Conservation (phyloP, 2,329 filamentous ascomycete genomes). For the Neonectria coccinea region DNA sequence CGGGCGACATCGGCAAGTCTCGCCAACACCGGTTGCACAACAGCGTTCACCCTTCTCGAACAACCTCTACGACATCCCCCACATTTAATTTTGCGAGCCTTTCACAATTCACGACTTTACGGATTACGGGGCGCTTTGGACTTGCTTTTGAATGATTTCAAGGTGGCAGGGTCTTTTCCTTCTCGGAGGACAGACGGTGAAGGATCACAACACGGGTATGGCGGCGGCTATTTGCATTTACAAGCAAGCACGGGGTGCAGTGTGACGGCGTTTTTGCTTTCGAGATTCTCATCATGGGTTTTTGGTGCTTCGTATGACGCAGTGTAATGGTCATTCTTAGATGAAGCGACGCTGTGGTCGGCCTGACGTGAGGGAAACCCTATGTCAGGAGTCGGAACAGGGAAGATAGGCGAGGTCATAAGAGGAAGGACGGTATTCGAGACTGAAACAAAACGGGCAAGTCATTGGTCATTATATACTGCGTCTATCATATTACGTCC, state of each 20-base stretch:
- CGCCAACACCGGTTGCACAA: background rate
- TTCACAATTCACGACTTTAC: slow-evolving; percentile 15
- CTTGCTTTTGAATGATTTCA: background rate
- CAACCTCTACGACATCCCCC: background rate
- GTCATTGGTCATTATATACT: slow-evolving; percentile 12
- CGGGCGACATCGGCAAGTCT: background rate
- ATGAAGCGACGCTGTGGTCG: slow-evolving; percentile 10
- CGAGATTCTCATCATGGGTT: background rate
- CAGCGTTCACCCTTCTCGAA: background rate
- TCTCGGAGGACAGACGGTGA: background rate
- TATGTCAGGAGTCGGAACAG: slow-evolving; percentile 11
- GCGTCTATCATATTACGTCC: slow-evolving; percentile 13
- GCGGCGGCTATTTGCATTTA: slow-evolving; percentile 8
- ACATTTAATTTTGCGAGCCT: slow-evolving; percentile 1
- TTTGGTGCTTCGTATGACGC: background rate
- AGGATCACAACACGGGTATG: background rate
- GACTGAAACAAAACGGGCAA: slow-evolving; percentile 13
- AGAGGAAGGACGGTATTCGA: slow-evolving; percentile 8
- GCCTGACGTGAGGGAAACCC: slow-evolving; percentile 5
- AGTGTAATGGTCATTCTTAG: slow-evolving; percentile 1
- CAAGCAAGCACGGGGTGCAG: background rate
- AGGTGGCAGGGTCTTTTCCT: background rate
- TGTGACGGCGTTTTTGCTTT: slow-evolving; percentile 8
- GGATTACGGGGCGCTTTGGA: slow-evolving; percentile 6
- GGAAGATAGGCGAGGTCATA: slow-evolving; percentile 5